Conservation (phyloP, 164 flowering plant genomes). For the Akebia trifoliata region DNA sequence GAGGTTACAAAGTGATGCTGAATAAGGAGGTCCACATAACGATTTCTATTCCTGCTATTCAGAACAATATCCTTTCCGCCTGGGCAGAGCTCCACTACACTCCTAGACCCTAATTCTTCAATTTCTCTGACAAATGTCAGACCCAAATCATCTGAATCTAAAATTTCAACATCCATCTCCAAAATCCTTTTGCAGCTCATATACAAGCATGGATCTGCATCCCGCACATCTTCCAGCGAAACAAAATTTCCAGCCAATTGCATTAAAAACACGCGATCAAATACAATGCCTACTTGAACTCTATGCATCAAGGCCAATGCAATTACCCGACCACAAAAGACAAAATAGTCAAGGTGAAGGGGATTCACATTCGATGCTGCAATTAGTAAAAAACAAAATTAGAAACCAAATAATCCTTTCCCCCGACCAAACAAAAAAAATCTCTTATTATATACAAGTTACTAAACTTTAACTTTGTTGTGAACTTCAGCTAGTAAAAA, state of each 20-base stretch:
- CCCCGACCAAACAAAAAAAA: too few relatives aligned
- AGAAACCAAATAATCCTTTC: too few relatives aligned
- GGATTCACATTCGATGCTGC: conserved; percentile 87
- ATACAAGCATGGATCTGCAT: conserved; percentile 81
- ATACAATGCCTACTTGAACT: conserved; percentile 77
- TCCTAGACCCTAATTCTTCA: conserved; percentile 71
- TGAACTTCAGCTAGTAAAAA: too few relatives aligned
- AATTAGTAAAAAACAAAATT: conserved; percentile 17
- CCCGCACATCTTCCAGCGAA: conserved; percentile 66
- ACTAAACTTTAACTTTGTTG: neutral
- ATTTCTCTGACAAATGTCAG: conserved; percentile 78
- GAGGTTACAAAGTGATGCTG: conserved; percentile 62
- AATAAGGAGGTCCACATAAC: conserved; percentile 70
- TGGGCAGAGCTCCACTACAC: conserved; percentile 63
- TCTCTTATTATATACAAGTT: neutral
- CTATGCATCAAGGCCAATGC: conserved; percentile 86
- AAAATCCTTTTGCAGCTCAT: conserved; percentile 73
- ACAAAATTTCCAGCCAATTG: conserved; percentile 66
- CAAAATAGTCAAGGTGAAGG: conserved; percentile 73
- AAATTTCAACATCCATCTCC: conserved; percentile 68
- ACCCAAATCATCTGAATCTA: conserved; percentile 85
- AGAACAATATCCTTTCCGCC: conserved; percentile 61
- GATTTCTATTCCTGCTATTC: conserved; percentile 62
- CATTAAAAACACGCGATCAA: conserved; percentile 73
- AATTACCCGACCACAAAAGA: conserved; percentile 75